Base-by-base conservation (phyloP, 305 asterid species). In the Coffea humblotiana region DNA sequence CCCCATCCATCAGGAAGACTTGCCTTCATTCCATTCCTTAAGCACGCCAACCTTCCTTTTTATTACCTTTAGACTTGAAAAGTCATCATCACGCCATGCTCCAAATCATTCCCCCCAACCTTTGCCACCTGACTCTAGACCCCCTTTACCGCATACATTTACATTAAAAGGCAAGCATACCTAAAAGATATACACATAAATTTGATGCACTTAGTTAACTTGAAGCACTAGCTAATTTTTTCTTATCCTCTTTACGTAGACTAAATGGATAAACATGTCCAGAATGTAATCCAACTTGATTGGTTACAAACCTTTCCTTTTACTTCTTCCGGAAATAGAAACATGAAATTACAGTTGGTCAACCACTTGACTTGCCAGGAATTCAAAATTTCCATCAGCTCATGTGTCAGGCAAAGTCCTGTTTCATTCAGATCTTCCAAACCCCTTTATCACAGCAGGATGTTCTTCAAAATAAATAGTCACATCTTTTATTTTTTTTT, bases 41-140 rank as follows among this genome's bases (percentile, higher is more conserved):
- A 85, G 86, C 88, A 87, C 80, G 88, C 88, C 83, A 74, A 74
- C 76, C 48, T 45, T 45, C 80, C 76, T 74, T 79, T 76, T 47
- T 27, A 7, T 75, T 19, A 19, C 76, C 82, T 85, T 86, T 86
- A 84, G 77, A 82, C 85, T 84, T 80, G 81, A 67, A 70, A 45
- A 66, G 78, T 77, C 81, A 84, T 86, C 85, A 86, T 84, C 43
- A 78, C 79, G 45, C 80, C 83, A 82, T 76, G 54, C 82, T 75
- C 65, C 58, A 77, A 61, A 85, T 87, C 85, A 85, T 87, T 81
- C 63, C 32, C 21, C 71, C 84, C 85, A 81, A 48, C 86, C 80
- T 79, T 71, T 81, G 77, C 70, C 85, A 80, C 86, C 79, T 74
- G 70, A 77, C 23, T 70, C 67, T 48, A 75, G 1, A 15, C 71